Evolutionary conservation across 2,329 filamentous ascomycete species (phyloP), one percentile per base, ranked within the genome.

Genomic region (Colletotrichum sublineola): DNA sequence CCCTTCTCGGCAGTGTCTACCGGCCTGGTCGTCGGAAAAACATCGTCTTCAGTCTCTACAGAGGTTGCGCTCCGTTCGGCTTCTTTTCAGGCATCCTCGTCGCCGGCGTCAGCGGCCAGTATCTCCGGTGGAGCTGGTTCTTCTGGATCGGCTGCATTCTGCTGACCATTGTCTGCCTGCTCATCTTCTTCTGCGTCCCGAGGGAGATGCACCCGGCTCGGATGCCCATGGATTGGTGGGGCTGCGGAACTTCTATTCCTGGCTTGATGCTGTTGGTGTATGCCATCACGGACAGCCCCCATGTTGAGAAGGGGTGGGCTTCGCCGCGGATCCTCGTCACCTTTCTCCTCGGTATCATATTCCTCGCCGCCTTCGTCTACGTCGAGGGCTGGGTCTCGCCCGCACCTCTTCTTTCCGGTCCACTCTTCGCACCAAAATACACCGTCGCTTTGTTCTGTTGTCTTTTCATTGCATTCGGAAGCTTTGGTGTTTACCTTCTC

Each of bases 1-100:
- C 46, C 29, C 38, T 66, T 1, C 44, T 66, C 38, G 52, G 63
- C 7, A 48, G 24, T 5, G 18, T 66, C 38, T 66, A 57, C 42
- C 63, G 63, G 12, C 52, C 63, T 0, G 53, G 63, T 7, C 53
- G 40, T 58, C 53, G 42, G 6, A 66, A 66, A n/a, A 66, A 50
- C 24, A 11, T 66, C 42, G 63, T 66, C 63, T 66, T 66, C 56
- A 53, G 52, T 31, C 38, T 58, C 12, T 58, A 66, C 42, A 42
- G 53, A n/a, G 46, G 53, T 20, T 53, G 63, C 57, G 33, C 55
- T 31, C 15, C 29, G 29, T 20, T 53, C 14, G 50, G 63, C n/a
- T 6, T 66, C 44, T 66, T 66, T 1, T n/a, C 40, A 18, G 53
- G 63, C 8, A 58, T 66, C 33, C 63, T 66, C 42, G 8, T 38